Conservation (phyloP, 1,139 yeast genomes). For the Wickerhamomyces sp. region DNA sequence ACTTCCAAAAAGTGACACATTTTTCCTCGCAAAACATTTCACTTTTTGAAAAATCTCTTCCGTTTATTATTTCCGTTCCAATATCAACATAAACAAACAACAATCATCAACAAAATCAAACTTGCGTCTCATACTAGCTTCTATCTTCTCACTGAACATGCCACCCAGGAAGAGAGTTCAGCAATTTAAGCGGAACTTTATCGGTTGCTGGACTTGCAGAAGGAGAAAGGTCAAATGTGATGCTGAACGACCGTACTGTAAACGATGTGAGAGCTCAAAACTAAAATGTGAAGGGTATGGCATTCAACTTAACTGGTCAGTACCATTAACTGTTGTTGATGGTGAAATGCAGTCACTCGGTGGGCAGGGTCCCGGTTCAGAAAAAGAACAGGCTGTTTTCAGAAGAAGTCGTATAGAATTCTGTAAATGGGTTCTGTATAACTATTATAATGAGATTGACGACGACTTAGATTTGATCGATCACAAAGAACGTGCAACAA, state of each 20-base stretch:
- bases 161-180: conserved; percentile 11
- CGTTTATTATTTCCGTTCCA: no score
- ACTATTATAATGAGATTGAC: conserved; percentile 76
- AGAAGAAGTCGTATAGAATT: conserved; percentile 66
- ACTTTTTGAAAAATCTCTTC: no score
- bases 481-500: conserved; percentile 7
- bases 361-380: conserved; percentile 2
- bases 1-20: no score
- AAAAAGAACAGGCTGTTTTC: conserved; percentile 5
- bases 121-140: background rate
- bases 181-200: conserved; percentile 36
- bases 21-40: no score
- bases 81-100: no score
- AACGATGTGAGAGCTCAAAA: conserved; percentile 38
- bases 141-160: background rate
- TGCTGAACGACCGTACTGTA: conserved; percentile 39
- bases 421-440: conserved; percentile 61
- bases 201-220: conserved; percentile 51
- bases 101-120: no score
- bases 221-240: conserved; percentile 48
- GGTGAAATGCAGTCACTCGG: conserved; percentile 11
- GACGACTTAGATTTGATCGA: conserved; percentile 46
- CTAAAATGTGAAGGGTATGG: conserved; percentile 46
- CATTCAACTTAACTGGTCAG: conserved; percentile 45
- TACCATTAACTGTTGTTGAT: conserved; percentile 27